A percentile compares a stretch with the other conserved stretches of the same genome.
phyloP scores from a whole-genome alignment of 169 alveolate species.

The Babesia ovis region DNA sequence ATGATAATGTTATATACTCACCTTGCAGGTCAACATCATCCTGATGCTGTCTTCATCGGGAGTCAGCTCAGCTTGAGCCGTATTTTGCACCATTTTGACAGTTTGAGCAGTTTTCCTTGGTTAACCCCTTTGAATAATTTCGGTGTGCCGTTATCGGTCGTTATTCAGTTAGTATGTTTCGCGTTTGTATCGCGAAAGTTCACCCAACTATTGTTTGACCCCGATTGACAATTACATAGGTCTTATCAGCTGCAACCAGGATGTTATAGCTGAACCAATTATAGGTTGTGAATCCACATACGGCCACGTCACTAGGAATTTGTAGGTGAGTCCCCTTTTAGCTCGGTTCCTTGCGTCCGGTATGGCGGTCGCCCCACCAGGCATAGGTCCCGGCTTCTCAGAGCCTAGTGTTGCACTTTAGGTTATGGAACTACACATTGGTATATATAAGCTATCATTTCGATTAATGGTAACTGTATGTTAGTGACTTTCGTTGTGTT shows the following conservation, averaged over 20 bases:
- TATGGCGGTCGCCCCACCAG: conserved; percentile 23
- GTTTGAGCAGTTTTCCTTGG: background rate
- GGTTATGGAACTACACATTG: no score
- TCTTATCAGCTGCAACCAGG: background rate
- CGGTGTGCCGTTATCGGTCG: background rate
- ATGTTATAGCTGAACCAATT: background rate
- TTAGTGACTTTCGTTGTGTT: no score
- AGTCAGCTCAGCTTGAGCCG: conserved; percentile 50
- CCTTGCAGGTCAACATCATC: conserved; percentile 71
- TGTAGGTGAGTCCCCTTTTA: background rate
- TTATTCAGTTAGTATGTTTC: background rate
- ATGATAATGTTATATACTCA: no score
- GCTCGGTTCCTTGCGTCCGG: background rate
- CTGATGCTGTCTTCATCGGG: conserved; percentile 71
- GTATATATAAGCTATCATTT: no score
- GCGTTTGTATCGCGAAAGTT: conserved; percentile 16
- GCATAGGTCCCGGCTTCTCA: background rate
- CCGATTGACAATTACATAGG: background rate
- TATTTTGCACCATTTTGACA: conserved; percentile 35
- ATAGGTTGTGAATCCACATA: background rate
- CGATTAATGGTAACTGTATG: no score
- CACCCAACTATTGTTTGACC: conserved; percentile 20
- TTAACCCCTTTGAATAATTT: background rate
- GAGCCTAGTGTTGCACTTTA: no score
- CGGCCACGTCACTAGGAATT: background rate